Evolutionary conservation across 371 early-diverging fungal genomes (phyloP), one percentile per base, ranked within the genome.

Genomic region (Zychaea mexicana): DNA sequence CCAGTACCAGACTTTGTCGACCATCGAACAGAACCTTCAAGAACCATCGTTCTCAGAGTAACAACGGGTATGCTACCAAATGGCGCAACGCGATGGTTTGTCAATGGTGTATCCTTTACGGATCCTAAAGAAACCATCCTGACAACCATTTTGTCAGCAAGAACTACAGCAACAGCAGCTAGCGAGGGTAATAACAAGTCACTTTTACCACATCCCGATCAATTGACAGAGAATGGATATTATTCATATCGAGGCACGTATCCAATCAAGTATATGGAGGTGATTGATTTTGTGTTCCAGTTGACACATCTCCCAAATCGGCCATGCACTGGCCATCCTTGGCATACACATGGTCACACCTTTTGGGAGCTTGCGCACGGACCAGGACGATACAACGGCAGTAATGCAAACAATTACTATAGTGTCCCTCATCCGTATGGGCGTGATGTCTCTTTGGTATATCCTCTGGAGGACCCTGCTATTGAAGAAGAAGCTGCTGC

Each of bases 281-380:
- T 70, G 19, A 53, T 80, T 0, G 81, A 80, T 26, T 38, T 80
- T 33, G 76, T 80, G 12, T 57, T 80, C 15, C 81, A 80, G 36
- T 62, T 63, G 3, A 77, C 72, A 2, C 67, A 73, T 30, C 38
- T 32, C 4, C 52, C 64, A 17, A 67, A 66, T 13, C 52, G 66
- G 9, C 64, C 68, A 9, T 80, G 81, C 32, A 67, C 74, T 10
- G 68, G 66, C 52, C 81, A 80, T 65, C 81, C 77, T 6, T 80
- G 81, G 81, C 81, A 80, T 36, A 80, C 76, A 3, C 81, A 80
- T 31, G 81, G 81, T 21, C 81, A 80, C 31, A 73, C 74, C 4
- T 75, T 75, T 49, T 77, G 69, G 64, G 70, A 70, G 39, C 71
- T 80, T 22, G 81, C 81, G 0, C 53, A 68, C n/a, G 81, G 81